phyloP scores from a whole-genome alignment of 345 rosid genomes.

The Carallia brachiata region DNA sequence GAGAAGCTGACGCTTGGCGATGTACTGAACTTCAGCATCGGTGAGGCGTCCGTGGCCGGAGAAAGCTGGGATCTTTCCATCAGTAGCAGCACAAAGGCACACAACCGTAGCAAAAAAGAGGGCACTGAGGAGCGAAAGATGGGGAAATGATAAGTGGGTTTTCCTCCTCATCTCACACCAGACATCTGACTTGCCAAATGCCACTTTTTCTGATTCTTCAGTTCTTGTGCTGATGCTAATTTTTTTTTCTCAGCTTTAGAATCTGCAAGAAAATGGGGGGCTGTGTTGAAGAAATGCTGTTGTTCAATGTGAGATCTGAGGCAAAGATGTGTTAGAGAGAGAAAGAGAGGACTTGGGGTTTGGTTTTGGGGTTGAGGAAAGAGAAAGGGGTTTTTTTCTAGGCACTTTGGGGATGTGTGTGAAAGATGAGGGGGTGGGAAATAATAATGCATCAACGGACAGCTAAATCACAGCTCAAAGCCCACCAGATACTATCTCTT shows the following conservation, averaged over 20 bases:
- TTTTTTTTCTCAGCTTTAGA: not conserved
- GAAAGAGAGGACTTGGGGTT: constrained; percentile 7
- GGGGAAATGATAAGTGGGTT: constrained; percentile 25
- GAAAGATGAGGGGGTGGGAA: constrained; percentile 18
- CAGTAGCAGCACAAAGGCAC: constrained; percentile 21
- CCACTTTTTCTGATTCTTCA: constrained; percentile 17
- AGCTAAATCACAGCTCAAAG: constrained; percentile 91
- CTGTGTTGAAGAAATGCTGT: not conserved
- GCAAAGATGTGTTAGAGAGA: constrained; percentile 10
- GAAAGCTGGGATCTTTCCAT: constrained; percentile 23
- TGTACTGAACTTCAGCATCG: not conserved
- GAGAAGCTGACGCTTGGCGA: not conserved
- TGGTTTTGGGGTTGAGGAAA: not conserved
- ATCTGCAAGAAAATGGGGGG: constrained; percentile 6
- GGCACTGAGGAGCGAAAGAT: constrained; percentile 20
- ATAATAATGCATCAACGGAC: constrained; percentile 42
- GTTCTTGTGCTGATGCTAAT: not conserved
- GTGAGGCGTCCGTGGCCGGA: constrained; percentile 37
- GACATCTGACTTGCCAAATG: constrained; percentile 52
- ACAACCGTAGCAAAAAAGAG: constrained; percentile 8
- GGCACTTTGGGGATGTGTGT: constrained; percentile 37
- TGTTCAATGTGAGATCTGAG: constrained; percentile 19
- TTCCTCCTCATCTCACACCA: constrained; percentile 77
- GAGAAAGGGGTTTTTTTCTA: constrained; percentile 34
- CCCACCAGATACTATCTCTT: constrained; percentile 50